Percentiles rank a stretch among this genome's conserved stretches.
Conservation (phyloP, 441 rosid species). For the Adansonia madagascariensis region DNA sequence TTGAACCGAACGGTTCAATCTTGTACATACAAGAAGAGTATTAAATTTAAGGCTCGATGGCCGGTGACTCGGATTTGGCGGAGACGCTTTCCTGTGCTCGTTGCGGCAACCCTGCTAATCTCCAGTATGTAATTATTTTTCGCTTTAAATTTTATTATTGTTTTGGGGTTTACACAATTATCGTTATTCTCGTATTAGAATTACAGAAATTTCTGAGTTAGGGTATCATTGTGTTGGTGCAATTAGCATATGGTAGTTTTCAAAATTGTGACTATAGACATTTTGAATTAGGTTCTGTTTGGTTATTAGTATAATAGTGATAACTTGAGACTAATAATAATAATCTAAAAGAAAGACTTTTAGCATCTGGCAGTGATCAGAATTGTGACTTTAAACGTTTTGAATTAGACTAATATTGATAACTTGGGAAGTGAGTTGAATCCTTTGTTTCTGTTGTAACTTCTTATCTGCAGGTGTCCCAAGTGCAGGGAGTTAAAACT, state of each 20-base stretch:
- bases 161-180: background rate
- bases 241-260: background rate
- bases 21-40: background rate
- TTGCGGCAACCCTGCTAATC: slow-evolving; percentile 63
- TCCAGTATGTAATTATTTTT: slow-evolving; percentile 60
- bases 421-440: background rate
- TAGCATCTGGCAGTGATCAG: background rate
- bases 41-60: slow-evolving; percentile 45
- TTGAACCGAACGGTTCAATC: background rate
- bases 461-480: slow-evolving; percentile 67
- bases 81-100: slow-evolving; percentile 36
- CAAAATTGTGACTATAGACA: background rate
- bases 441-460: background rate
- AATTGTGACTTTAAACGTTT: background rate
- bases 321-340: background rate
- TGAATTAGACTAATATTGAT: background rate
- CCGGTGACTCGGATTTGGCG: slow-evolving; percentile 64
- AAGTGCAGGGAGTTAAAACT: slow-evolving; percentile 89
- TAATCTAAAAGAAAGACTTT: background rate
- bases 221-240: background rate
- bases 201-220: background rate
- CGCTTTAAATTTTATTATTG: background rate
- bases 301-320: background rate
- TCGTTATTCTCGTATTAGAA: background rate
- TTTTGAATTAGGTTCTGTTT: background rate